Base-by-base conservation (phyloP, 371 early-diverging fungal species). In the Mucor velutinosus region DNA sequence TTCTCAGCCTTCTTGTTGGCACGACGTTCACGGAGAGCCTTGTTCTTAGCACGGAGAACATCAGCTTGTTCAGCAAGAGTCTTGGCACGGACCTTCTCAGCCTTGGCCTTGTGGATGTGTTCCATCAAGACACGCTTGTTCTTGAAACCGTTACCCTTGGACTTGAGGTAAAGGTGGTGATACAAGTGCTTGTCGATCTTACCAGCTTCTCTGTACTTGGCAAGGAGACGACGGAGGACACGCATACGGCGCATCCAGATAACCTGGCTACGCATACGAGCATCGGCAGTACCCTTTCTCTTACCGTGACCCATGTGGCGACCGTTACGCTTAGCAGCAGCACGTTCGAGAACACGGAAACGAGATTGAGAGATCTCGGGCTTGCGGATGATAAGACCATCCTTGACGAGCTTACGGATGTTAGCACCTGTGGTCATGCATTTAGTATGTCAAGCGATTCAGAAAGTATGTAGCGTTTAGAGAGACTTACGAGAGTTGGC, bases 141-240 rank as follows among this genome's bases (percentile, higher is more conserved):
- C 96, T 99, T 99, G 94, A 99, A 99, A 72, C 97, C 95, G 89
- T 99, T 99, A 94, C 99, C 99, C 96, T 99, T 99, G 74, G 97
- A 87, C 92, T 99, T 99, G 79, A 97, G 84, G 93, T 99, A 99
- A 62, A 99, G 92, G 76, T 82, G 85, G 88, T 96, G 97, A 93
- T 99, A 98, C 74, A 99, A 87, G 90, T 97, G 98, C 84, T 93
- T 90, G 91, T 99, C 96, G 82, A 99, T 98, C 91, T 99, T 97
- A 78, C 95, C 96, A 70, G 93, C 85, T 80, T 95, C 97, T 69
- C 99, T 90, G 94, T 99, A 97, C 89, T 97, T 97, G 91, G 95
- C 92, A 71, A 99, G 91, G 56, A 97, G 89, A 71, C 94, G 94
- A 82, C 99, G 95, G 78, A 99, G 91, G 70, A 97, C 99, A 83